Evolutionary conservation across 768 basidiomycete species (phyloP), one percentile per base, ranked within the genome.

Genomic region (Boletus sp.): DNA sequence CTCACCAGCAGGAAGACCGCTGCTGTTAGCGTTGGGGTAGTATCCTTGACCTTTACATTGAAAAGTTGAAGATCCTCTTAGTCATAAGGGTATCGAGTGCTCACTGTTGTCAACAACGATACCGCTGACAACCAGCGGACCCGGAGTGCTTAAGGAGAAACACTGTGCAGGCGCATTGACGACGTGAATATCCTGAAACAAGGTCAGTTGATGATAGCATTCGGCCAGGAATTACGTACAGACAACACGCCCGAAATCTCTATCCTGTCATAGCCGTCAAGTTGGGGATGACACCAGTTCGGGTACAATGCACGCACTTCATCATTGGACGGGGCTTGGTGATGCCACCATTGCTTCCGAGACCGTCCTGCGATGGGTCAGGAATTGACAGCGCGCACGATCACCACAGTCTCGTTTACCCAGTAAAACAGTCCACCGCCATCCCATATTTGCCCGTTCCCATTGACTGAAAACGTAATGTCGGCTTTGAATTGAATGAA

Each of bases 21-120:
- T 68, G 60, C 82, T 83, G 29, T 77, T 70, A 1, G 76, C 67
- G 64, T 84, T 84, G 0, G 82, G 73, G 11, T 62, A 57, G 60
- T 81, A 77, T 21, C 82, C 83, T 40, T 73, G 72, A 25, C 80
- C 83, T 84, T 53, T 4, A 51, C 15, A 27, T 17, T n/a, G n/a
- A 14, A 54, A 27, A n/a, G 38, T 40, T 17, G 29, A 44, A 33
- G 14, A 39, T 41, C 39, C 19, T 10, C 17, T 9, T 15, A 19
- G 9, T 33, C 8, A 17, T 3, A 21, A 30, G 2, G 19, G 19
- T 42, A 9, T 35, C 14, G 2, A 33, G 14, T 33, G n/a, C 78
- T 53, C 47, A 84, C 83, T 81, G 56, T 85, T 75, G 55, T 86
- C 82, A 49, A 87, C 77, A 14, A 68, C 76, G 27, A 85, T 64